Evolutionary conservation across 345 rosid genomes (phyloP).

Genomic region (Sonneratia alba): DNA sequence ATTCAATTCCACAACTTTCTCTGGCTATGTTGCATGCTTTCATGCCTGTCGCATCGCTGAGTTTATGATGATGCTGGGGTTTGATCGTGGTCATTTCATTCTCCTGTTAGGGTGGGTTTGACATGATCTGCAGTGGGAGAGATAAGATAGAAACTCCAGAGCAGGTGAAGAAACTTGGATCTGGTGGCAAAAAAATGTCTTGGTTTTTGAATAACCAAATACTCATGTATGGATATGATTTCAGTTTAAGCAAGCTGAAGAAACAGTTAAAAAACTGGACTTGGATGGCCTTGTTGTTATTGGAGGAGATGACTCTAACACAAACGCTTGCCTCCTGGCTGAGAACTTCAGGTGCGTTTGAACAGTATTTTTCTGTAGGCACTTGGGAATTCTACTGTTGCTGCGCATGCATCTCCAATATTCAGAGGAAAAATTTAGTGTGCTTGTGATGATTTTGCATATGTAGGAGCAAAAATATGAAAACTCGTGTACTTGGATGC

Average conservation of each 20-base stretch:
- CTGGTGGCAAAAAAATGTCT: background rate
- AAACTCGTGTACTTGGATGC: constrained; percentile 88
- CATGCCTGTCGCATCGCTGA: background rate
- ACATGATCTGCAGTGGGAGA: constrained; percentile 99
- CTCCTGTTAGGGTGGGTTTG: constrained; percentile 83
- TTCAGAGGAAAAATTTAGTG: background rate
- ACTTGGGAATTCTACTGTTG: background rate
- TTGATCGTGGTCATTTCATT: background rate
- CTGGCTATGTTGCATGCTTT: background rate
- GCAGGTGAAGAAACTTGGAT: constrained; percentile 41
- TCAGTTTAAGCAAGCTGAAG: constrained; percentile 99
- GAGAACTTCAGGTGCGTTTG: constrained; percentile 65
- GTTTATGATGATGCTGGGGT: background rate
- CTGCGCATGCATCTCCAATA: background rate
- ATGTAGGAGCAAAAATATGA: constrained; percentile 70
- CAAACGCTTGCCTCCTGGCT: constrained; percentile 96
- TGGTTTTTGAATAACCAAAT: background rate
- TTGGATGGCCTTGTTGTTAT: constrained; percentile 91
- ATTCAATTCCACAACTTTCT: background rate
- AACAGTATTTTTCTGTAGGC: background rate
- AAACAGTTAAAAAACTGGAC: constrained; percentile 77
- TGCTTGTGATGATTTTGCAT: constrained; percentile 1
- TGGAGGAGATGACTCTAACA: constrained; percentile 98
- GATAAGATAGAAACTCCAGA: constrained; percentile 99
- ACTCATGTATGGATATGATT: constrained; percentile 8